Evolutionary conservation across 192 early-diverging fungal species (phyloP), one percentile per base, ranked within the genome.

Genomic region (Powellomyces hirtus): DNA sequence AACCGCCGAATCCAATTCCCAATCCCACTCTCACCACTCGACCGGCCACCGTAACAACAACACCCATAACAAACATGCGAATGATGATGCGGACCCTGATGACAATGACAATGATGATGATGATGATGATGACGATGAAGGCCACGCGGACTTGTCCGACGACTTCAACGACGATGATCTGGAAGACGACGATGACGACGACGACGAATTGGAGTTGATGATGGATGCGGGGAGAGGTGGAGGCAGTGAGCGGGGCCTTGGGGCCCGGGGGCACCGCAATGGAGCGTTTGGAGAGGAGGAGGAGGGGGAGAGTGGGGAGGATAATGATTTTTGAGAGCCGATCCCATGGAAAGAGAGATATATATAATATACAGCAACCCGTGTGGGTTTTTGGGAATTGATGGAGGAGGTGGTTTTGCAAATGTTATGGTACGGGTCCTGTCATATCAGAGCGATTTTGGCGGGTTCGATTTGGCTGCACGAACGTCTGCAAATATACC

Each of bases 291-390:
- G 29, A 10, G 38, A 56, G 22, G 53, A 56, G 27, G 40, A 34
- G 22, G 62, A 16, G 10, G 55, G 6, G n/a, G 63, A 56, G 33
- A 68, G 56, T 24, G 66, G 68, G n/a, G 67, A 64, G 35, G 77
- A 79, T 33, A 79, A 76, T 66, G 77, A 79, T 37, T 79, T 79
- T 60, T 79, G 64, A 78, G 59, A 38, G n/a, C n/a, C n/a, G n/a
- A n/a, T n/a, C n/a, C n/a, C n/a, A n/a, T n/a, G n/a, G n/a, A n/a
- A n/a, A n/a, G n/a, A n/a, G n/a, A n/a, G n/a, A n/a, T n/a, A n/a
- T n/a, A n/a, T n/a, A n/a, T n/a, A n/a, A n/a, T n/a, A n/a, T n/a
- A n/a, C n/a, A n/a, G n/a, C n/a, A n/a, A n/a, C n/a, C n/a, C n/a
- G n/a, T n/a, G n/a, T n/a, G n/a, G n/a, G n/a, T n/a, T n/a, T n/a